Percentiles rank a stretch among this genome's conserved stretches.
Conservation (phyloP, 805 yeast species). For the Ogataea siamensis region DNA sequence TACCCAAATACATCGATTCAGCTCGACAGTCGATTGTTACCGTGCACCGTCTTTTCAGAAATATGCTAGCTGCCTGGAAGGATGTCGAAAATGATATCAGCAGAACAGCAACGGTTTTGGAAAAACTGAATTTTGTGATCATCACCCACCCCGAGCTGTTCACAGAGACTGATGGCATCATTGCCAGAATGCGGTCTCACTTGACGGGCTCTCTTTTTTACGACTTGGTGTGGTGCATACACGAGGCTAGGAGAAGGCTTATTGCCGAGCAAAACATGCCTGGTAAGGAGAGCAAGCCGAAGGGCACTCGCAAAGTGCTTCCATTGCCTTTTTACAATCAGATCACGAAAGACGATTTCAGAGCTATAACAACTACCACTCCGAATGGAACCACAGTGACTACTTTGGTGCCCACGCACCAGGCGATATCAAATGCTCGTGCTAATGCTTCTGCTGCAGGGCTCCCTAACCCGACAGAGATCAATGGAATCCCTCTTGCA, state of each 20-base stretch:
- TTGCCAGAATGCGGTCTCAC: constrained; percentile 87
- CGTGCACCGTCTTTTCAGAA: constrained; percentile 82
- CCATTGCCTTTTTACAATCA: constrained; percentile 91
- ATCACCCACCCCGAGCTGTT: constrained; percentile 85
- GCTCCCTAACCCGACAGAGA: constrained; percentile 43
- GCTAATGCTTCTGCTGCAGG: constrained; percentile 58
- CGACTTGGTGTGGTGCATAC: constrained; percentile 91
- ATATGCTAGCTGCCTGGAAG: constrained; percentile 89
- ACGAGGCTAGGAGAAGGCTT: constrained; percentile 82
- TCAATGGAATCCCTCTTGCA: constrained; percentile 40
- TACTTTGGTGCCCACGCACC: constrained; percentile 82
- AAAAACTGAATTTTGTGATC: constrained; percentile 81
- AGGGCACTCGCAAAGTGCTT: constrained; percentile 40
- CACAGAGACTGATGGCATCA: constrained; percentile 68
- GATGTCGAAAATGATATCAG: constrained; percentile 87
- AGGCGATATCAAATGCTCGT: constrained; percentile 63
- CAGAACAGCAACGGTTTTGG: constrained; percentile 86
- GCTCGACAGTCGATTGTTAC: constrained; percentile 93
- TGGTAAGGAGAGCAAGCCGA: constrained; percentile 18
- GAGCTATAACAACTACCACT: constrained; percentile 78
- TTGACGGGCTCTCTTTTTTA: constrained; percentile 87
- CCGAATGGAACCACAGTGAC: constrained; percentile 93
- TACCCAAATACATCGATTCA: constrained; percentile 76
- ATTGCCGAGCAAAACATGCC: constrained; percentile 38
- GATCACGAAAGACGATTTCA: constrained; percentile 84